These are phyloP conservation scores for Ciborinia camelliae DNA, from an alignment of 2,329 filamentous ascomycete genomes.

Conservation along the genomic window DNA sequence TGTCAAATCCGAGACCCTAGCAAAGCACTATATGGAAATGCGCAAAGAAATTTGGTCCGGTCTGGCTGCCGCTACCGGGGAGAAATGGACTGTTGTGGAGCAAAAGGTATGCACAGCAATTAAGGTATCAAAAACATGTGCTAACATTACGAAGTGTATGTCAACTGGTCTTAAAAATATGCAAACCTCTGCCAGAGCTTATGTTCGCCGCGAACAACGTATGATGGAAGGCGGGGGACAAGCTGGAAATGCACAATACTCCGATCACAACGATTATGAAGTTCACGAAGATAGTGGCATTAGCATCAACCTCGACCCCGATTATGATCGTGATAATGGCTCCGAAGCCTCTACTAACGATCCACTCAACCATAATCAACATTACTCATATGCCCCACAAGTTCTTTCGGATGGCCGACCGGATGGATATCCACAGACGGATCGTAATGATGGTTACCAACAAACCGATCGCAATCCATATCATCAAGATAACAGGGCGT, in stretches of 20 bases:
- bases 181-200: constrained; percentile 64
- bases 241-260: neutral
- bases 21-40: constrained; percentile 74
- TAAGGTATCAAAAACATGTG: constrained; percentile 5
- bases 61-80: constrained; percentile 70
- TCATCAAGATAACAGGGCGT: constrained; percentile 1
- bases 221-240: constrained; percentile 34
- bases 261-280: constrained; percentile 14
- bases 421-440: constrained; percentile 18
- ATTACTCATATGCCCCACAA: constrained; percentile 16
- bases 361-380: constrained; percentile 13
- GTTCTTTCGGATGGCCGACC: constrained; percentile 14
- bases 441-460: constrained; percentile 13
- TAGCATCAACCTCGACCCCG: constrained; percentile 55
- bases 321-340: constrained; percentile 30
- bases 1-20: constrained; percentile 69
- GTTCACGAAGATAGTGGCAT: constrained; percentile 61
- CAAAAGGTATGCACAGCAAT: constrained; percentile 49
- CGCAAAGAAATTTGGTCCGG: constrained; percentile 78
- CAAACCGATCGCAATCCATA: constrained; percentile 2
- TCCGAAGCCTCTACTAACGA: constrained; percentile 20
- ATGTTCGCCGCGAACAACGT: constrained; percentile 63
- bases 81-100: constrained; percentile 74
- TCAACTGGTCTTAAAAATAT: constrained; percentile 80
- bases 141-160: constrained; percentile 60